Percentiles rank a stretch among this genome's conserved stretches.
Conservation (phyloP, 2,329 filamentous ascomycete species). For the Verticillium nubilum region DNA sequence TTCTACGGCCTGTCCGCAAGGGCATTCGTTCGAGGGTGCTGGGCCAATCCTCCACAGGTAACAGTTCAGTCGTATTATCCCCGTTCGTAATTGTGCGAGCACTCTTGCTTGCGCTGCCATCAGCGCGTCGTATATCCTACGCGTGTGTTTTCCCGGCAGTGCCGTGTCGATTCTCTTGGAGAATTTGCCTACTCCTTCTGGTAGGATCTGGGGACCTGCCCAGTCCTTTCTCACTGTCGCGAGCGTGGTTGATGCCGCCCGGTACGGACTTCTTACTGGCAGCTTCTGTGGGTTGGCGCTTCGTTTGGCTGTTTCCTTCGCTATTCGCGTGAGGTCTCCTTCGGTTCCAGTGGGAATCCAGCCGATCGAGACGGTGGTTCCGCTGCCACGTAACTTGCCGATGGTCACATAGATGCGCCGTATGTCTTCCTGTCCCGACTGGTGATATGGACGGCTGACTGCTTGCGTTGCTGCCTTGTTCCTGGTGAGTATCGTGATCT, state of each 20-base stretch:
- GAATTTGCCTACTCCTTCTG: conserved; percentile 9
- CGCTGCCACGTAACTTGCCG: not conserved
- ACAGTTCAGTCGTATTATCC: conserved; percentile 13
- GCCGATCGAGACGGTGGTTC: not conserved
- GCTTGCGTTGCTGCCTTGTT: not conserved
- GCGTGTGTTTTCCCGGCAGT: conserved; percentile 13
- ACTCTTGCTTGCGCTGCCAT: conserved; percentile 13
- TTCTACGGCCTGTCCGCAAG: conserved; percentile 14
- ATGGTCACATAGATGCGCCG: not conserved
- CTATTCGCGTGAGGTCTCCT: not conserved
- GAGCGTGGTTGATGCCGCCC: not conserved
- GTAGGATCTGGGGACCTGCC: conserved; percentile 3
- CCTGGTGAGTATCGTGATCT: not conserved
- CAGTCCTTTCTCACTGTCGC: not conserved
- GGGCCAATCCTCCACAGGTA: conserved; percentile 8
- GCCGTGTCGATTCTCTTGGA: conserved; percentile 13
- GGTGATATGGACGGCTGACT: not conserved
- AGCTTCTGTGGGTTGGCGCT: not conserved
- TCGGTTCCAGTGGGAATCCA: not conserved
- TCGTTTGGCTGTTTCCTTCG: not conserved
- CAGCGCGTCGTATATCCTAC: conserved; percentile 12
- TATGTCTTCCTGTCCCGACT: not conserved
- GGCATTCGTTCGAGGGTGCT: conserved; percentile 3
- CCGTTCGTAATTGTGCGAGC: conserved; percentile 13
- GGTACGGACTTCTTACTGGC: not conserved